Percentiles rank a stretch among this genome's conserved stretches.
These are phyloP conservation scores for Alloteropsis angusta DNA, from an alignment of 202 grass and related monocot species.

Conservation along the genomic window DNA sequence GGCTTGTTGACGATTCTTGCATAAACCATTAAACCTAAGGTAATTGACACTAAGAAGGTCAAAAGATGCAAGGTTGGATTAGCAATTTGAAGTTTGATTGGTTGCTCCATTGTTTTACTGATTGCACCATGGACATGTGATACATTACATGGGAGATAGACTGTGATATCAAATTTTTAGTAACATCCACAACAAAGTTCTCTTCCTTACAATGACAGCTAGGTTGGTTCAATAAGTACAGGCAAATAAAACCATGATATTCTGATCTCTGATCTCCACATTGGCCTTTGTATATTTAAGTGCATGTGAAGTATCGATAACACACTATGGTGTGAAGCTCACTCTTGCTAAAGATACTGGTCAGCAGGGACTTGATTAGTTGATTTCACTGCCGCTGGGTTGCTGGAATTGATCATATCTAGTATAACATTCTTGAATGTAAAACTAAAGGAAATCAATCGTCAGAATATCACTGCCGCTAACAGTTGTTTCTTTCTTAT, in stretches of 20 bases:
- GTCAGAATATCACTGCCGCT: neutral
- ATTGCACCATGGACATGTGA: neutral
- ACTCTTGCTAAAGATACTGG: neutral
- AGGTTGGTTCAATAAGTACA: neutral
- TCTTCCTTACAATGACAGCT: neutral
- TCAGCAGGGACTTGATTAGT: neutral
- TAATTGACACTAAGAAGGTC: neutral
- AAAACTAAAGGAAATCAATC: neutral
- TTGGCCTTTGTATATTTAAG: neutral
- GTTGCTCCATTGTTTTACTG: neutral
- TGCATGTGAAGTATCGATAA: neutral
- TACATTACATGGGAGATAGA: neutral
- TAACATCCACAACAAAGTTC: neutral
- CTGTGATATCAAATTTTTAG: neutral
- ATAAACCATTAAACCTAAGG: neutral
- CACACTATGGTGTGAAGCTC: neutral
- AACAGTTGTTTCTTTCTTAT: neutral
- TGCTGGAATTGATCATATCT: neutral
- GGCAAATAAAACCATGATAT: neutral
- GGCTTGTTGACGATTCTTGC: neutral
- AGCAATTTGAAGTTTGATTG: neutral
- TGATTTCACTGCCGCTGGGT: neutral
- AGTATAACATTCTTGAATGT: neutral
- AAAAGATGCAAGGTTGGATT: neutral
- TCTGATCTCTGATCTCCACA: neutral